Evolutionary conservation across 2,329 filamentous ascomycete genomes (phyloP).

Genomic region (Diaporthe citriasiana): DNA sequence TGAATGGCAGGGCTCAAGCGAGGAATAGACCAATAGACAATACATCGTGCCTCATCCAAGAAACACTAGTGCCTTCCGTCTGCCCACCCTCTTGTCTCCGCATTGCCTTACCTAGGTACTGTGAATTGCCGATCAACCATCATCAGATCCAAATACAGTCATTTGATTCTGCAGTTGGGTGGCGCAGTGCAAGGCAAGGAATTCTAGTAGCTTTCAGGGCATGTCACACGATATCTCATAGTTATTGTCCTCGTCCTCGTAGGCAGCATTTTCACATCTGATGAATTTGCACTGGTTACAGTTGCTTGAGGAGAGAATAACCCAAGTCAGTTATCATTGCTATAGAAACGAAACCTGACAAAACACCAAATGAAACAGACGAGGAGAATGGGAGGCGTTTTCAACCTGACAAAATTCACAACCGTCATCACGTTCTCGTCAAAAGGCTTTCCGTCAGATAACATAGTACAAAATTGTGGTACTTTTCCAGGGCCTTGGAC

Average conservation of each 20-base stretch:
- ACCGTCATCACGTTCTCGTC: background rate
- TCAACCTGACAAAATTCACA: too few relatives aligned
- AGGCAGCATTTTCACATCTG: background rate
- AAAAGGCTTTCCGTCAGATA: background rate
- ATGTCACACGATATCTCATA: too few relatives aligned
- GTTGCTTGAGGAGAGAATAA: background rate
- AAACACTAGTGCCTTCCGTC: background rate
- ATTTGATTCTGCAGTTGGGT: background rate
- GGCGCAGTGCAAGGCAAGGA: background rate
- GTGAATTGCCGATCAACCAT: background rate
- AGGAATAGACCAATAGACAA: background rate
- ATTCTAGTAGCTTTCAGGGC: too few relatives aligned
- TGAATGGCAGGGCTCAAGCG: background rate
- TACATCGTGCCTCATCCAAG: background rate
- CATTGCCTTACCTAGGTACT: background rate
- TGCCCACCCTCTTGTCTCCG: background rate
- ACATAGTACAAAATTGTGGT: background rate
- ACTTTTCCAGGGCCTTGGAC: background rate
- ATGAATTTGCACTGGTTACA: background rate
- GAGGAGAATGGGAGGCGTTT: background rate
- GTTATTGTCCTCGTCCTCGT: background rate
- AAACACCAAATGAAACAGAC: background rate
- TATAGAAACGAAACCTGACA: background rate
- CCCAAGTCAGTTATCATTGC: background rate
- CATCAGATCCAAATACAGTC: background rate